Percentiles rank a stretch among this genome's conserved stretches.
These are phyloP conservation scores for Kockovaella imperatae DNA, from an alignment of 768 basidiomycete species.

Conservation along the genomic window DNA sequence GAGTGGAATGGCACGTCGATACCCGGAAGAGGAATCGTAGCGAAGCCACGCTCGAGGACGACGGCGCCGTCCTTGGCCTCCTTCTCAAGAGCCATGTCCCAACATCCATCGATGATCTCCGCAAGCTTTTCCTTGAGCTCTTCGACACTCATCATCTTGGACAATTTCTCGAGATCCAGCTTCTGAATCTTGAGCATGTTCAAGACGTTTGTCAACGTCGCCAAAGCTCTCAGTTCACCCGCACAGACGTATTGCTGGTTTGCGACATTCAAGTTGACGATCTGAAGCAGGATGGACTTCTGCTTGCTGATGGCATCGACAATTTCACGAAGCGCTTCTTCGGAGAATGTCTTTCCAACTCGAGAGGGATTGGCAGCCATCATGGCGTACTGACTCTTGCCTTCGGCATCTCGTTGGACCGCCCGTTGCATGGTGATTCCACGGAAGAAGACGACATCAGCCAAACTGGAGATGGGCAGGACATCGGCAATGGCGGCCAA, in stretches of 20 bases:
- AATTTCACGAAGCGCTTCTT: conserved; percentile 91
- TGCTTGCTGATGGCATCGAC: conserved; percentile 77
- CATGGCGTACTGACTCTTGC: conserved; percentile 96
- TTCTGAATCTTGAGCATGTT: conserved; percentile 96
- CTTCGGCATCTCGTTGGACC: conserved; percentile 86
- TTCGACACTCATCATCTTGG: conserved; percentile 77
- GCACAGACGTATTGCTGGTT: conserved; percentile 99
- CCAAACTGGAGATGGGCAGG: conserved; percentile 84
- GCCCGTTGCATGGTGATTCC: conserved; percentile 99
- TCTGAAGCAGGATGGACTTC: conserved; percentile 80
- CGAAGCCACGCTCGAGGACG: conserved; percentile 91
- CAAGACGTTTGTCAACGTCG: conserved; percentile 88
- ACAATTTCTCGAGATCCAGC: conserved; percentile 75
- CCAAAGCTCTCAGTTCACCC: conserved; percentile 85
- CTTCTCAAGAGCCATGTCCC: conserved; percentile 65
- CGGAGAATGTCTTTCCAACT: conserved; percentile 87
- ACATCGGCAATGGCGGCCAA: conserved; percentile 96
- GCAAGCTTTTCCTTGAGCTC: conserved; percentile 93
- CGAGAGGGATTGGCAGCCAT: conserved; percentile 97
- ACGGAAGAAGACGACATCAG: conserved; percentile 98
- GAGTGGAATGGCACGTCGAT: conserved; percentile 99
- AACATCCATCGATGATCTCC: conserved; percentile 80
- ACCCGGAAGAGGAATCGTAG: conserved; percentile 87
- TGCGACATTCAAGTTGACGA: conserved; percentile 80
- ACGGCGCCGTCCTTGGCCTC: conserved; percentile 79